Evolutionary conservation across 805 yeast species (phyloP).

Genomic region (Saturnispora sanitii): DNA sequence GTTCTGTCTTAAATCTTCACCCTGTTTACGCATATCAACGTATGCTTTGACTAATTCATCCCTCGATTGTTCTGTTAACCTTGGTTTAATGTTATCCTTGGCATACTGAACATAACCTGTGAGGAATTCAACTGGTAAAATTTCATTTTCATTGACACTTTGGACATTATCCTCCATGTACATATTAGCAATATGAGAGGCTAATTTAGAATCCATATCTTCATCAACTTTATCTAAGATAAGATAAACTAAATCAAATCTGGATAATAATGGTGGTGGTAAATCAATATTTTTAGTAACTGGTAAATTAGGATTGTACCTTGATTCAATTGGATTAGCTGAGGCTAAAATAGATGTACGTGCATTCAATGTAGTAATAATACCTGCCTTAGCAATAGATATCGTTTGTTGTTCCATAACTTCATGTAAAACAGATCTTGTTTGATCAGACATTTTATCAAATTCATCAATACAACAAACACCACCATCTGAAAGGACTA

Average conservation of each 20-base stretch:
- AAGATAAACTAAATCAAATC: conserved; percentile 90
- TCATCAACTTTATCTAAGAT: conserved; percentile 91
- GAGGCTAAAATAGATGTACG: conserved; percentile 93
- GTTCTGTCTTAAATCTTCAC: conserved; percentile 66
- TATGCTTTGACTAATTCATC: conserved; percentile 77
- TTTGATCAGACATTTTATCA: conserved; percentile 92
- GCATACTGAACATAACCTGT: conserved; percentile 90
- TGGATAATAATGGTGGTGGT: conserved; percentile 90
- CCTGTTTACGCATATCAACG: conserved; percentile 88
- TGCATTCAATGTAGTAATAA: conserved; percentile 92
- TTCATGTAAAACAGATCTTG: conserved; percentile 92
- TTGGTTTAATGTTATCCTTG: conserved; percentile 77
- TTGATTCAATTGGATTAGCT: conserved; percentile 93
- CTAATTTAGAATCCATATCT: conserved; percentile 71
- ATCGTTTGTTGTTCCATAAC: conserved; percentile 99
- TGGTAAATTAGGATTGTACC: conserved; percentile 90
- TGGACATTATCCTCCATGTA: conserved; percentile 82
- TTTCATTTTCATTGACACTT: conserved; percentile 54
- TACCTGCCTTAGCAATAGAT: conserved; percentile 96
- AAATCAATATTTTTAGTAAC: conserved; percentile 92
- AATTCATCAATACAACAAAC: conserved; percentile 98
- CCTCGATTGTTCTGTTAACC: conserved; percentile 69
- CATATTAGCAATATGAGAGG: conserved; percentile 83
- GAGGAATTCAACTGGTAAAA: conserved; percentile 78
- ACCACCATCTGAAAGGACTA: conserved; percentile 95